Base-by-base conservation (phyloP, 2,329 filamentous ascomycete species). In the Aspergillus sp. region DNA sequence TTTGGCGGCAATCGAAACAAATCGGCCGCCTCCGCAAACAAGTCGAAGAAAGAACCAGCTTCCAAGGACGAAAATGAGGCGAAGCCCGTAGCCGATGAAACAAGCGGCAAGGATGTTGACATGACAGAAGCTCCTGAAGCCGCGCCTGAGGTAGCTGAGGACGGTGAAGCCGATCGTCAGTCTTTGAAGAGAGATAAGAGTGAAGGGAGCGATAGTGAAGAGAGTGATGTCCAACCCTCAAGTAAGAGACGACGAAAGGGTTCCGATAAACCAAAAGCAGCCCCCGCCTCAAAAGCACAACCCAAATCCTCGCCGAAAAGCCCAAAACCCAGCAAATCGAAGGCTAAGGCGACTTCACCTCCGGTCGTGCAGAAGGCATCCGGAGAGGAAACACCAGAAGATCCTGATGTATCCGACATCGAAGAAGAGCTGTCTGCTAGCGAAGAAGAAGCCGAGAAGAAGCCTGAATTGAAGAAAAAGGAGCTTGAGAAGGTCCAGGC, bases 401-500 rank as follows among this genome's bases (percentile, higher is more conserved):
- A 69, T 49, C 57, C 72, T 9, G 57, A 55, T 9, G 43, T 48
- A 38, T 66, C 62, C 11, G 72, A 74, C n/a, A 48, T 71, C 19
- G 78, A 80, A 15, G 77, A 77, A 47, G 68, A 67, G 1, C 59
- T 68, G 11, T 79, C 77, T 15, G 83, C 83, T 3, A 81, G 81
- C n/a, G 81, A 82, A 23, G 81, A 84, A 23, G 84, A 85, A 8
- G 82, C 84, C 52, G 83, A 86, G 15, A 83, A 91, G 70, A 91
- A 91, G 72, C 88, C 92, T 2, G 87, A 89, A 67, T 77, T 88
- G 51, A 87, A 87, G 54, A 89, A 87, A 47, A 93, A 96, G 77
- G 89, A 88, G 51, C 88, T 91, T 49, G 87, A 94, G 76, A 91
- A 92, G 75, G 86, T 94, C 11, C 93, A 97, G 74, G 87, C 87